These are phyloP conservation scores for Sphaerobolus stellatus DNA, from an alignment of 1,284 basidiomycete species.

Conservation along the genomic window DNA sequence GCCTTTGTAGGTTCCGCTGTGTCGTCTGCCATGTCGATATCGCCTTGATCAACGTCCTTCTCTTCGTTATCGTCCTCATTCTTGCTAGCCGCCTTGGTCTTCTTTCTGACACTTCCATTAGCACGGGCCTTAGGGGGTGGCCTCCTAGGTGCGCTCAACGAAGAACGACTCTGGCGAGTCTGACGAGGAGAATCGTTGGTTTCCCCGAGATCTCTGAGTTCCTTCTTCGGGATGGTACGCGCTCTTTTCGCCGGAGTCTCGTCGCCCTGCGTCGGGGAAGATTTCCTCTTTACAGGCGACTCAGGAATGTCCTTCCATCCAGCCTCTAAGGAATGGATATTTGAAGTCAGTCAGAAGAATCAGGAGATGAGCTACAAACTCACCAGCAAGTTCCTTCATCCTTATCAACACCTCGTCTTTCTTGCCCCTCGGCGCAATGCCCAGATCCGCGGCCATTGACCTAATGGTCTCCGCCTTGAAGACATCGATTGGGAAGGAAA, in stretches of 20 bases:
- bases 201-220: no score
- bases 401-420: slow-evolving; percentile 1
- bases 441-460: slow-evolving; percentile 26
- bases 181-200: no score
- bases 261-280: background rate
- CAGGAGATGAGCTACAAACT: background rate
- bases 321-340: no score
- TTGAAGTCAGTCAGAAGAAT: background rate
- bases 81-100: no score
- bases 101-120: background rate
- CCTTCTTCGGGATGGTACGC: background rate
- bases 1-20: background rate
- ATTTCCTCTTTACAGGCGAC: background rate
- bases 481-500: slow-evolving; percentile 26
- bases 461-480: slow-evolving; percentile 28
- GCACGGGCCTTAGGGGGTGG: background rate
- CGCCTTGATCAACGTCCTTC: background rate
- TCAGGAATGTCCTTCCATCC: background rate
- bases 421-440: slow-evolving; percentile 14
- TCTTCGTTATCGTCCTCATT: no score
- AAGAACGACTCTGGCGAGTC: no score
- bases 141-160: background rate
- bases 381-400: background rate
- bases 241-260: background rate
- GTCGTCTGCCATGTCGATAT: background rate